Evolutionary conservation across 495 filamentous ascomycete species (phyloP), one percentile per base, ranked within the genome.

Genomic region (Aspergillus avenaceus): DNA sequence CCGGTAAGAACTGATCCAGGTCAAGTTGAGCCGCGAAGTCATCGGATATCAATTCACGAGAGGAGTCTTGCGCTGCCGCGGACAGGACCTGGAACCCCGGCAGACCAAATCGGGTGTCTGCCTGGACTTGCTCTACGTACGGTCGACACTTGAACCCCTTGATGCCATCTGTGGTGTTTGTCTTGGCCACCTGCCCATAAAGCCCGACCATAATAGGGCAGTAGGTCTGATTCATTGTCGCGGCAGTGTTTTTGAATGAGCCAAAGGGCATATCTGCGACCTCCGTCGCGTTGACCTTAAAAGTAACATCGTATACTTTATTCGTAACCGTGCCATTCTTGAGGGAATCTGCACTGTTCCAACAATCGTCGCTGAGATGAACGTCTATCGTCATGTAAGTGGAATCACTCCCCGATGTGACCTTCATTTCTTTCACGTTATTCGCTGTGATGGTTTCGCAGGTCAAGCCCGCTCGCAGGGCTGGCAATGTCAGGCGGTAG

Each of bases 391-490:
- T 6, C 1, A 19, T 16, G n/a, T 7, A 21, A n/a, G n/a, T n/a
- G 16, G 6, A 16, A 38, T 8, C 6, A 4, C 4, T 5, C 4
- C 1, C 1, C 8, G 6, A 19, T 18, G 13, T 8, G 0, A n/a
- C n/a, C n/a, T 3, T 23, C 14, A 25, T 26, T 2, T 6, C 11
- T 13, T 28, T 18, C 2, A 49, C 23, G 3, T 14, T 32, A n/a
- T 38, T n/a, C 19, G 21, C 31, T 2, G 29, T 5, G 12, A 47
- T 19, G 31, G 32, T 9, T 23, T 23, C 18, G 27, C 51, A 54
- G 18, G 12, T 42, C 8, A 54, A 45, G 26, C 23, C 28, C 2
- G 45, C 42, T 3, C 51, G 44, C 9, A 54, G 46, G 34, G 45
- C 45, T 2, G 51, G 51, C 8, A 49, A 6, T 32, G 36, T 49